A percentile compares a stretch with the other conserved stretches of the same genome.
Evolutionary conservation across 2,329 filamentous ascomycete genomes (phyloP).

Genomic region (Fusarium algeriense): DNA sequence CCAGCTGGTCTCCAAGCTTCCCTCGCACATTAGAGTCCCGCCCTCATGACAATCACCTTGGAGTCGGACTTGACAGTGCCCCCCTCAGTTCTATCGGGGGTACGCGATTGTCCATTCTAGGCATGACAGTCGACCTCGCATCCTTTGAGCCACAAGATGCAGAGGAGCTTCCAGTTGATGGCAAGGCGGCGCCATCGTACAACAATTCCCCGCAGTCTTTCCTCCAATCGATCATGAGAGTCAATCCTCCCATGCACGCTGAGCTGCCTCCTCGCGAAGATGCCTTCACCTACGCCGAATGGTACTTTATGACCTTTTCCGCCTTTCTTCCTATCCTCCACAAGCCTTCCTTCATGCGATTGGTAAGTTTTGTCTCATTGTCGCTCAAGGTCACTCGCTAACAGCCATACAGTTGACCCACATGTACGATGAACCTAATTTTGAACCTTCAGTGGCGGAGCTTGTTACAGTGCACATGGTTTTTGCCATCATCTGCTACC

Average conservation of each 20-base stretch:
- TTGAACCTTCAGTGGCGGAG: slow-evolving; percentile 73
- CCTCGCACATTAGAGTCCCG: slow-evolving; percentile 56
- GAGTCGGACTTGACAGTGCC: slow-evolving; percentile 71
- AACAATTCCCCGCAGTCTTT: slow-evolving; percentile 81
- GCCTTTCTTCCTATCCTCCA: slow-evolving; percentile 83
- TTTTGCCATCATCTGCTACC: slow-evolving; percentile 81
- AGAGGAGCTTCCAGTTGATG: slow-evolving; percentile 64
- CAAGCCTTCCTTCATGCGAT: slow-evolving; percentile 76
- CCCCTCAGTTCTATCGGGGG: slow-evolving; percentile 80
- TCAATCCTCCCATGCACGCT: slow-evolving; percentile 68
- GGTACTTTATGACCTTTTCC: slow-evolving; percentile 80
- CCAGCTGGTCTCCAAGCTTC: slow-evolving; percentile 43
- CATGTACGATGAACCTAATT: slow-evolving; percentile 77
- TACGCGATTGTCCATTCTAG: slow-evolving; percentile 81
- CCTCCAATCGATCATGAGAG: slow-evolving; percentile 72
- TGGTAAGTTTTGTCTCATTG: slow-evolving; percentile 62
- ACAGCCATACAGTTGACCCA: slow-evolving; percentile 63
- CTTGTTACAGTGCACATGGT: slow-evolving; percentile 82
- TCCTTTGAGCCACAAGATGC: slow-evolving; percentile 76
- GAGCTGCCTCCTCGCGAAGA: slow-evolving; percentile 73
- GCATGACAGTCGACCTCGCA: slow-evolving; percentile 82
- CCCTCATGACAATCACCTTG: slow-evolving; percentile 73
- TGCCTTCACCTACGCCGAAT: slow-evolving; percentile 76
- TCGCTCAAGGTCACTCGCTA: slow-evolving; percentile 1
- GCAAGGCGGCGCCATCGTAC: slow-evolving; percentile 63